Evolutionary conservation across 345 rosid genomes (phyloP).

Genomic region (Acer yangbiense): DNA sequence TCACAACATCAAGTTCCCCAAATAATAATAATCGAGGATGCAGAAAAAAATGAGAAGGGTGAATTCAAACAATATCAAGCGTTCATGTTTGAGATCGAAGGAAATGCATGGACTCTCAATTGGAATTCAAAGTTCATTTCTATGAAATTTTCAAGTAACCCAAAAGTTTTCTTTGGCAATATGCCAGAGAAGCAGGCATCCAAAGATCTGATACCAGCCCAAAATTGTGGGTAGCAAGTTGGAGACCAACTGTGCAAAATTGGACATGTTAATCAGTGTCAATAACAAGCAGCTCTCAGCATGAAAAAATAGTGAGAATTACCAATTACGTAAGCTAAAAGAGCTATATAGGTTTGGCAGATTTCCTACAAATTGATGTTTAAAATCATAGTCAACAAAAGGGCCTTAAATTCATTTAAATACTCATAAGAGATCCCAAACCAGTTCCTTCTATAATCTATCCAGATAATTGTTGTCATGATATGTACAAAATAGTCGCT

Average conservation of each 20-base stretch:
- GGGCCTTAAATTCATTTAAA: not conserved
- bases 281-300: not conserved
- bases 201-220: not conserved
- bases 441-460: not conserved
- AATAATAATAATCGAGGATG: not conserved
- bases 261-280: not conserved
- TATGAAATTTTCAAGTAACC: not conserved
- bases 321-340: not conserved
- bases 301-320: not conserved
- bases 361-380: not conserved
- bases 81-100: not conserved
- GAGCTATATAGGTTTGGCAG: not conserved
- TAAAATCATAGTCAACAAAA: slow-evolving; percentile 2
- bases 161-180: not conserved
- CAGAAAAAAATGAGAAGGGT: not conserved
- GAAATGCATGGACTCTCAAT: not conserved
- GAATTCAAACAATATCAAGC: not conserved
- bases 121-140: not conserved
- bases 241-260: not conserved
- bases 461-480: not conserved
- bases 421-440: not conserved
- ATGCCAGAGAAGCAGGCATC: not conserved
- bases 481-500: not conserved
- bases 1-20: not conserved
- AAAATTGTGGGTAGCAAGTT: too few relatives aligned